phyloP scores from a whole-genome alignment of 177 flowering plant species.

The Vitis hybrid region DNA sequence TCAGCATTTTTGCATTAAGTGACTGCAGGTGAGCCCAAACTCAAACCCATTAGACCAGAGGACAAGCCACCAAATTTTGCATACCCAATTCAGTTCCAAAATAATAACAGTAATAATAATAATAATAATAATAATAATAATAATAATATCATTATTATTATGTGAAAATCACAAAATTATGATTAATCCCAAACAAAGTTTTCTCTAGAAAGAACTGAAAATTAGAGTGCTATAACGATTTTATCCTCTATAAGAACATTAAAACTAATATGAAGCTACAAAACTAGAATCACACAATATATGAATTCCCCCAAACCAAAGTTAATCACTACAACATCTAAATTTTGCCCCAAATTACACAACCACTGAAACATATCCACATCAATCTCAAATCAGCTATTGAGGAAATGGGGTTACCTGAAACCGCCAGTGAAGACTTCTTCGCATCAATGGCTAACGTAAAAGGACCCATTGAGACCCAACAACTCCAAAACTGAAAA shows the following conservation, averaged over 20 bases:
- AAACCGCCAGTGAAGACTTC: conserved; percentile 11
- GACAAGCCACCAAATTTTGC: too few species aligned
- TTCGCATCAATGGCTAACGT: conserved; percentile 16
- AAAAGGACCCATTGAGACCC: conserved; percentile 18
- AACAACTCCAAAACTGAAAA: conserved; percentile 9
- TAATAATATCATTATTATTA: too few species aligned
- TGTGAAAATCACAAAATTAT: too few species aligned
- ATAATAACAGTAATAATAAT: too few species aligned
- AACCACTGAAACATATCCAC: neutral
- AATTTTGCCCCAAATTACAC: neutral
- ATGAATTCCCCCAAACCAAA: neutral
- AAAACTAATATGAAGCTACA: neutral
- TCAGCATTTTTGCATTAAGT: too few species aligned
- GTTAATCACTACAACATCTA: neutral
- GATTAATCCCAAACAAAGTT: neutral
- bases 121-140: too few species aligned
- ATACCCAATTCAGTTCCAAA: too few species aligned
- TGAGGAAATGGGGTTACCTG: conserved; percentile 7
- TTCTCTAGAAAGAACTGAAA: neutral
- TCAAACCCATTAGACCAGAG: too few species aligned
- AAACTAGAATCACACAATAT: neutral
- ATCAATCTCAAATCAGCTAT: neutral
- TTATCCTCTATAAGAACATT: neutral
- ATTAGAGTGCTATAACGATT: too few species aligned
- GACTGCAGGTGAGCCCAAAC: too few species aligned